Conservation (phyloP, 108 stramenopile species). For the Pseudonitzschia multistriata region DNA sequence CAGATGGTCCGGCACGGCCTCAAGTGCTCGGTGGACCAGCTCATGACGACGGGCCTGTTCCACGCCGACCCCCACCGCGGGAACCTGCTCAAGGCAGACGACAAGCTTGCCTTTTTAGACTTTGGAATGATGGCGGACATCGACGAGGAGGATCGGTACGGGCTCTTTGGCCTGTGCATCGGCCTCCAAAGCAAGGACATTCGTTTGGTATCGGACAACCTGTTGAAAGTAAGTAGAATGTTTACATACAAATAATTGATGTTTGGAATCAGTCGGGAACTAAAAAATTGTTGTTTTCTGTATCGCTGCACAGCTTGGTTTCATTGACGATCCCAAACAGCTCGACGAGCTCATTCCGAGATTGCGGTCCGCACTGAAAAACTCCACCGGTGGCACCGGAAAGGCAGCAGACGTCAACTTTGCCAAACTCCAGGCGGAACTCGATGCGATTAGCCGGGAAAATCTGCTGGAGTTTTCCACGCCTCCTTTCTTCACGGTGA, state of each 20-base stretch:
- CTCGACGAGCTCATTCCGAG: conserved; percentile 79
- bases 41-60: conserved; percentile 43
- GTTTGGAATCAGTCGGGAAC: neutral
- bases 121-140: conserved; percentile 96
- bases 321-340: conserved; percentile 81
- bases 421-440: conserved; percentile 74
- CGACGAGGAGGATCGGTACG: conserved; percentile 87
- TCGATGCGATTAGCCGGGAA: conserved; percentile 76
- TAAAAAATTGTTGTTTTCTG: neutral
- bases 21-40: conserved; percentile 87
- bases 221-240: conserved; percentile 57
- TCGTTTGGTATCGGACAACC: conserved; percentile 78
- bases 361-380: conserved; percentile 69
- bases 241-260: neutral
- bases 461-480: conserved; percentile 78
- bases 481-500: conserved; percentile 89
- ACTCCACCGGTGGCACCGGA: conserved; percentile 84
- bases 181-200: conserved; percentile 88
- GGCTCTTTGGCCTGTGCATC: conserved; percentile 84
- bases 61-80: conserved; percentile 40
- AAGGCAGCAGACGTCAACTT: conserved; percentile 90
- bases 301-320: conserved; percentile 56
- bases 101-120: conserved; percentile 81
- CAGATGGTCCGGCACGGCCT: conserved; percentile 87
- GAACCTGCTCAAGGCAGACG: conserved; percentile 78